Conservation (phyloP, 768 basidiomycete genomes). For the Pleurotus giganteus region DNA sequence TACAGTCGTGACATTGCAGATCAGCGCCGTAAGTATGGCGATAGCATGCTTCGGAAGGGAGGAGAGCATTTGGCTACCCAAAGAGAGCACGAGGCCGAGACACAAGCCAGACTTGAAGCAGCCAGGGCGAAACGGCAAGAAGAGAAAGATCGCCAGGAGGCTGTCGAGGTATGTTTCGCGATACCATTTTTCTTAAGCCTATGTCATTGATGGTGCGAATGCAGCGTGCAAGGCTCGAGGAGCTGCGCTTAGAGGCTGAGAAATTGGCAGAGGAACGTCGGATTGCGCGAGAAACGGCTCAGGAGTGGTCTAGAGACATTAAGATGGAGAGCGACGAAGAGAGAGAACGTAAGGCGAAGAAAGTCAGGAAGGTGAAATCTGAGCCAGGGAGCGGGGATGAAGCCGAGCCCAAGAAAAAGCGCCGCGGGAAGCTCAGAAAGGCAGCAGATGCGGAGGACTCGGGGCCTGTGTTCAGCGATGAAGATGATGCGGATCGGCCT, state of each 20-base stretch:
- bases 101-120: constrained; percentile 67
- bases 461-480: constrained; percentile 67
- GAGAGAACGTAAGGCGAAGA: constrained; percentile 62
- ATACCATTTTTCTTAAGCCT: not conserved
- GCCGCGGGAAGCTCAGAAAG: constrained; percentile 67
- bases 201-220: constrained; percentile 4
- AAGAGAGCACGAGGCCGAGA: constrained; percentile 67
- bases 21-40: constrained; percentile 87
- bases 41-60: constrained; percentile 76
- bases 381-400: constrained; percentile 56
- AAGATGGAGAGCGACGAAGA: constrained; percentile 79
- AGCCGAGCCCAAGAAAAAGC: constrained; percentile 70
- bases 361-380: constrained; percentile 50
- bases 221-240: constrained; percentile 62
- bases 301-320: constrained; percentile 71
- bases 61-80: constrained; percentile 79
- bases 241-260: constrained; percentile 67
- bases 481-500: constrained; percentile 64
- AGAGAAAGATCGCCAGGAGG: constrained; percentile 67
- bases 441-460: constrained; percentile 59
- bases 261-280: constrained; percentile 79
- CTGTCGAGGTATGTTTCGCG: constrained; percentile 57
- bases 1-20: constrained; percentile 88
- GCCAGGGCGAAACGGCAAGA: constrained; percentile 79
- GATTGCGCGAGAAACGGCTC: constrained; percentile 72